Evolutionary conservation across 2,329 filamentous ascomycete genomes (phyloP), one percentile per base, ranked within the genome.

Genomic region (Neonectria faginata): DNA sequence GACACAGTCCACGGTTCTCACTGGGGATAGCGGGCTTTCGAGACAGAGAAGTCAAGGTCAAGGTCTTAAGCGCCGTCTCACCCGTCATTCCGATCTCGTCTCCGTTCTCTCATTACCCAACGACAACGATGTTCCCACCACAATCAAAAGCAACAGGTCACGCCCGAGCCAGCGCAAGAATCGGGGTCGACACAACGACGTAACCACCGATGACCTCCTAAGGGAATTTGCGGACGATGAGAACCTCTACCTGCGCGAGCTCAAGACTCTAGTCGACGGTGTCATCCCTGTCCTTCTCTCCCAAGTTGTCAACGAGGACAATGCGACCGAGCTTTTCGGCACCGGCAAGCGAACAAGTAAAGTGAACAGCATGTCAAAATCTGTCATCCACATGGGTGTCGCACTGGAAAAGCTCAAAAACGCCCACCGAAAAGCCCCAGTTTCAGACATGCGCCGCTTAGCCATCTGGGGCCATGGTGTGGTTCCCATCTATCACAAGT

Each of bases 301-400:
- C 10, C 93, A 94, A 69, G 92, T 97, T 9, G 86, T 97, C 12
- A 91, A 92, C 65, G 89, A 89, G 1, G 86, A 86, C 14, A 84
- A 89, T 52, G 86, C 88, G 3, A 86, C 88, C 20, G 89, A 90
- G 5, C 82, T 95, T 2, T 94, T 95, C 74, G 87, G 87, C 18
- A 84, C 86, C 10, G 84, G 85, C 18, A 73, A 80, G 14, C 81
- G 84, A 25, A 80, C 82, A 14, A 80, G 83, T 51, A 87, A 88
- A 69, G 84, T 82, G 25, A 76, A 92, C 62, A 78, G 85, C 66
- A 86, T 94, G 68, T 94, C 92, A 14, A 92, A 93, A 77, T 92
- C 95, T 0, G 97, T 99, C 58, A 89, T 98, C 47, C 90, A 93
- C 72, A 98, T 99, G 94, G 96, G 96, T 8, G 87, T 97, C 60